A percentile compares a stretch with the other conserved stretches of the same genome.
These are phyloP conservation scores for Colletotrichum shisoi DNA, from an alignment of 2,329 filamentous ascomycete genomes.

Conservation along the genomic window DNA sequence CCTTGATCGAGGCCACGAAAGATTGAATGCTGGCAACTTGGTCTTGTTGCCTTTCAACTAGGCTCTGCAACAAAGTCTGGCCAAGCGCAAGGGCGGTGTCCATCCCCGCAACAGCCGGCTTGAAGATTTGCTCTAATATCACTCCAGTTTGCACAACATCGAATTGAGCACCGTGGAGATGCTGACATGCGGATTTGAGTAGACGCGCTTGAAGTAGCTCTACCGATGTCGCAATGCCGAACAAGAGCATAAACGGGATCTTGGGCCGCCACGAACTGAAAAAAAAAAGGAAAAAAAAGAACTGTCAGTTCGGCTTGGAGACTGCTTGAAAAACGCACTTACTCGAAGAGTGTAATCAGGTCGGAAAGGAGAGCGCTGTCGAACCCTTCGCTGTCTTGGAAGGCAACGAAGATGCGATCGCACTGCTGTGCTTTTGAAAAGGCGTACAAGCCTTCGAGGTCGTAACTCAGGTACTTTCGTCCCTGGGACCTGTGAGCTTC, in stretches of 20 bases:
- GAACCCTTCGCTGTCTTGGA: slow-evolving; percentile 85
- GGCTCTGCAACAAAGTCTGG: slow-evolving; percentile 65
- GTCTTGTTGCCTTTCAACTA: slow-evolving; percentile 77
- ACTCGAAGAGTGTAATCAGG: slow-evolving; percentile 73
- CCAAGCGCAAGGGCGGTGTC: slow-evolving; percentile 69
- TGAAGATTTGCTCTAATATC: slow-evolving; percentile 77
- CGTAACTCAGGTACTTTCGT: slow-evolving; percentile 76
- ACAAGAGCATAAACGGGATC: slow-evolving; percentile 78
- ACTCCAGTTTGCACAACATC: slow-evolving; percentile 77
- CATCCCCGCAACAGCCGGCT: slow-evolving; percentile 66
- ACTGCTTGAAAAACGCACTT: slow-evolving; percentile 43
- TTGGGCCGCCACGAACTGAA: slow-evolving; percentile 71
- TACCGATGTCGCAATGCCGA: slow-evolving; percentile 82
- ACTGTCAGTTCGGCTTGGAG: slow-evolving; percentile 7
- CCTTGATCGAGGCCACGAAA: slow-evolving; percentile 75
- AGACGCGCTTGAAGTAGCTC: slow-evolving; percentile 80
- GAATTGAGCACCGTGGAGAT: slow-evolving; percentile 75
- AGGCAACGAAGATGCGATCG: slow-evolving; percentile 72
- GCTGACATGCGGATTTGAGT: slow-evolving; percentile 71
- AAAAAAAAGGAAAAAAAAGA: neutral
- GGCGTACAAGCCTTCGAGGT: slow-evolving; percentile 73
- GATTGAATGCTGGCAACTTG: slow-evolving; percentile 79
- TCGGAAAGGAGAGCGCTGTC: slow-evolving; percentile 76
- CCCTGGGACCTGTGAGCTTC: slow-evolving; percentile 53
- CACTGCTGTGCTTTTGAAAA: slow-evolving; percentile 63